Percentiles rank a stretch among this genome's conserved stretches.
Evolutionary conservation across 768 basidiomycete species (phyloP).

Genomic region (Tylopilus sp.): DNA sequence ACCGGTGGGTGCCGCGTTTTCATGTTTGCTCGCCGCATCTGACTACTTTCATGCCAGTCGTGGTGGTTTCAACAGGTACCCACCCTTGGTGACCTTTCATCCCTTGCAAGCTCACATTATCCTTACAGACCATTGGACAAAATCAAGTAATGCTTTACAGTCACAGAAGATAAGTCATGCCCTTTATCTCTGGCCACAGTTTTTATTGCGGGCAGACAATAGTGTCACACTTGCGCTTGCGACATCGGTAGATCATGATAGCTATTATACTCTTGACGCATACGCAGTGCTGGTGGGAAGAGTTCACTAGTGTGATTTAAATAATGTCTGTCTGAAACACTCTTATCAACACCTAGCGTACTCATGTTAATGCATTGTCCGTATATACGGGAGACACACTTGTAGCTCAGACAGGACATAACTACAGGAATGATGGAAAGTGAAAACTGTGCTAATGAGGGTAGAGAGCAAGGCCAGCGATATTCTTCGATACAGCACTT

Average conservation of each 20-base stretch:
- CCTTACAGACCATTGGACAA: constrained; percentile 81
- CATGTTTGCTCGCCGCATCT: constrained; percentile 6
- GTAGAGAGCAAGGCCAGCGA: not conserved
- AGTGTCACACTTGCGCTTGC: not conserved
- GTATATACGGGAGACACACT: constrained; percentile 16
- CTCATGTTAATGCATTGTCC: constrained; percentile 27
- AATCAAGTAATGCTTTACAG: constrained; percentile 61
- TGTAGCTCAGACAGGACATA: constrained; percentile 15
- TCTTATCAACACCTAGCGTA: constrained; percentile 23
- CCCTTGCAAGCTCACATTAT: constrained; percentile 14
- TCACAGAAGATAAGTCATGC: constrained; percentile 17
- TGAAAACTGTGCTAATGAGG: constrained; percentile 10
- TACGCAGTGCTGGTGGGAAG: constrained; percentile 2
- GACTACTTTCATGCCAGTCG: constrained; percentile 43
- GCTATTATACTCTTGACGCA: no score
- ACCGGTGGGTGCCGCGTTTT: constrained; percentile 51
- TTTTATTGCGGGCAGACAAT: constrained; percentile 11
- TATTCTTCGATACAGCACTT: constrained; percentile 24
- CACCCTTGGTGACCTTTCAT: not conserved
- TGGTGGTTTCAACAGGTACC: constrained; percentile 80
- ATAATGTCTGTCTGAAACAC: constrained; percentile 23
- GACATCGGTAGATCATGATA: not conserved
- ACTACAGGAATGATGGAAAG: constrained; percentile 19
- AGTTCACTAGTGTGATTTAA: constrained; percentile 1
- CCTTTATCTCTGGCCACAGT: constrained; percentile 1